Conservation (phyloP, 371 early-diverging fungal species). For the Batrachochytrium dendrobatidis region DNA sequence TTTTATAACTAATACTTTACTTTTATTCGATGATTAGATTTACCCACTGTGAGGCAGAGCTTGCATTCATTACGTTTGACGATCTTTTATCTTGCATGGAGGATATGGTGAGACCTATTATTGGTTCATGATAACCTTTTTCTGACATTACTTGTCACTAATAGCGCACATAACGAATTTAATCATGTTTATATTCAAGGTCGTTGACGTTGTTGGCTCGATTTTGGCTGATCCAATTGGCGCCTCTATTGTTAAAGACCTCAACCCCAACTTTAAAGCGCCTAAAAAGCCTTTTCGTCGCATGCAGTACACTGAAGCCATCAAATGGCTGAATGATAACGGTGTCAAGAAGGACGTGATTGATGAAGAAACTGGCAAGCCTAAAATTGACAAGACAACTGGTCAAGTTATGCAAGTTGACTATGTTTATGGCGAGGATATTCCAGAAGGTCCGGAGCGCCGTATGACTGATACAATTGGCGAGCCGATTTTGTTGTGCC, state of each 20-base stretch:
- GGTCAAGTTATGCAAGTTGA: conserved; percentile 37
- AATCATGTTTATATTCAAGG: conserved; percentile 17
- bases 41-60: conserved; percentile 98
- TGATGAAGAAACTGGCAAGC: conserved; percentile 79
- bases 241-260: conserved; percentile 70
- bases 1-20: conserved; percentile 4
- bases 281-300: conserved; percentile 90
- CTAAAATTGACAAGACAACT: conserved; percentile 84
- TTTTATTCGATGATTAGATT: too few species aligned
- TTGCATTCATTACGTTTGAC: conserved; percentile 91
- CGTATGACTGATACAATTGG: conserved; percentile 95
- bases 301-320: conserved; percentile 97
- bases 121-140: neutral
- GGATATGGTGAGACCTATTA: conserved; percentile 54
- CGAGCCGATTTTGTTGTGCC: conserved; percentile 94
- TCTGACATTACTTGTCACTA: neutral
- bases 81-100: conserved; percentile 90
- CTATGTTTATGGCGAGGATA: conserved; percentile 98
- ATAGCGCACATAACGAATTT: conserved; percentile 6
- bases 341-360: conserved; percentile 62
- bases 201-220: conserved; percentile 78
- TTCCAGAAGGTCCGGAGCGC: conserved; percentile 98
- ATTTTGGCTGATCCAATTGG: conserved; percentile 71
- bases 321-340: conserved; percentile 88
- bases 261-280: conserved; percentile 88